A percentile compares a stretch with the other conserved stretches of the same genome.
Conservation (phyloP, 495 filamentous ascomycete species). For the Arthonia radiata region DNA sequence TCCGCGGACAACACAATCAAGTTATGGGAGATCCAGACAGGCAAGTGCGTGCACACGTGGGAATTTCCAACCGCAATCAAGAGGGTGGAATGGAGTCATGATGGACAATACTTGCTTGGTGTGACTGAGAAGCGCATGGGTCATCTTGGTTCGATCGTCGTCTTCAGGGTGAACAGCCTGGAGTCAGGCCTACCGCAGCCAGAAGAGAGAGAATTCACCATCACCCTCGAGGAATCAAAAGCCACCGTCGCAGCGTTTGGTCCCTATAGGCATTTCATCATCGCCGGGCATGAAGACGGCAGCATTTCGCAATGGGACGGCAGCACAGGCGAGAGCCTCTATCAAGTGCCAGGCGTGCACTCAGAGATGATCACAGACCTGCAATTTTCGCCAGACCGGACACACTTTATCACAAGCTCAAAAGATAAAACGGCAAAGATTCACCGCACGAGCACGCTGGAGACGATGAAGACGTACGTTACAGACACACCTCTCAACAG, state of each 20-base stretch:
- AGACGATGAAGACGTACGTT: constrained; percentile 73
- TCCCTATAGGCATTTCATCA: constrained; percentile 77
- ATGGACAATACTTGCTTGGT: constrained; percentile 66
- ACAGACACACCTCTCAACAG: constrained; percentile 94
- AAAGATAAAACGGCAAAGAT: constrained; percentile 96
- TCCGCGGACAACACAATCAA: constrained; percentile 95
- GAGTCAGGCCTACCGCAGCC: constrained; percentile 63
- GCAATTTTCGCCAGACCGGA: constrained; percentile 80
- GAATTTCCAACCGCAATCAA: constrained; percentile 91
- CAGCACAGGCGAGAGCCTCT: constrained; percentile 66
- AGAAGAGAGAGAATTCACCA: constrained; percentile 54
- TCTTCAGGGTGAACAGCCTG: constrained; percentile 59
- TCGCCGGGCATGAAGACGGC: constrained; percentile 92
- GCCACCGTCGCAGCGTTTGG: constrained; percentile 94
- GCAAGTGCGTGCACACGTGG: constrained; percentile 84
- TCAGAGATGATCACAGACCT: constrained; percentile 72
- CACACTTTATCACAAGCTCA: constrained; percentile 90
- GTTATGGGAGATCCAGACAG: constrained; percentile 88
- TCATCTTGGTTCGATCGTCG: constrained; percentile 73
- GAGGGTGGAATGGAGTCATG: constrained; percentile 83
- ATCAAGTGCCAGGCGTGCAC: constrained; percentile 63
- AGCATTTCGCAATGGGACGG: constrained; percentile 82
- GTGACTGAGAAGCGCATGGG: constrained; percentile 98
- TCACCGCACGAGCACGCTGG: constrained; percentile 49
- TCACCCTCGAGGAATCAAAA: constrained; percentile 83